Evolutionary conservation across 345 rosid species (phyloP).

Genomic region (Orychophragmus violaceus): DNA sequence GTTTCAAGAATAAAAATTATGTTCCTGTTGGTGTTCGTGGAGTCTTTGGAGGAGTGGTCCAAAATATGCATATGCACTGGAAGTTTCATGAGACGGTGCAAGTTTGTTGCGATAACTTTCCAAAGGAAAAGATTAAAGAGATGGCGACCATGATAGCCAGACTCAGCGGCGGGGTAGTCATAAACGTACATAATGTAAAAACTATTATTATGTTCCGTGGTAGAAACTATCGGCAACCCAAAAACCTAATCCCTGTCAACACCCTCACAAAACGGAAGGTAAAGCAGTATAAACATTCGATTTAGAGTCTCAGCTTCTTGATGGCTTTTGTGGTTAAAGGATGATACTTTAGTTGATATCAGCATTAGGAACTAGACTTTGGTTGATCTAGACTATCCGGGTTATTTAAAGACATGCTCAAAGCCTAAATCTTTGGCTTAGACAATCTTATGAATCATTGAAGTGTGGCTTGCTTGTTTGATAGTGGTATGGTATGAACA

Average conservation of each 20-base stretch:
- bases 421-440: neutral
- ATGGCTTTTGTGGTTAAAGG: neutral
- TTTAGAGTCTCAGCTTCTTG: neutral
- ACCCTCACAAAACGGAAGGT: constrained; percentile 98
- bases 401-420: neutral
- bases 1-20: constrained; percentile 82
- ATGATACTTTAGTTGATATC: constrained; percentile 4
- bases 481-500: neutral
- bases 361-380: neutral
- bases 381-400: neutral
- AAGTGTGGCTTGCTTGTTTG: neutral
- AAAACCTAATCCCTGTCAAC: constrained; percentile 80
- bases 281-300: neutral
- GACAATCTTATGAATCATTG: neutral
- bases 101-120: constrained; percentile 90
- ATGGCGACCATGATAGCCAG: constrained; percentile 93
- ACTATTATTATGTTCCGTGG: constrained; percentile 97
- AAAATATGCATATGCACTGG: constrained; percentile 98
- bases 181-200: constrained; percentile 79
- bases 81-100: constrained; percentile 98
- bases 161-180: constrained; percentile 84
- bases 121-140: constrained; percentile 88
- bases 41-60: constrained; percentile 97
- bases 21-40: constrained; percentile 99
- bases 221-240: constrained; percentile 94